Evolutionary conservation across 352 stramenopile species (phyloP).

Genomic region (Pythium insidiosum): DNA sequence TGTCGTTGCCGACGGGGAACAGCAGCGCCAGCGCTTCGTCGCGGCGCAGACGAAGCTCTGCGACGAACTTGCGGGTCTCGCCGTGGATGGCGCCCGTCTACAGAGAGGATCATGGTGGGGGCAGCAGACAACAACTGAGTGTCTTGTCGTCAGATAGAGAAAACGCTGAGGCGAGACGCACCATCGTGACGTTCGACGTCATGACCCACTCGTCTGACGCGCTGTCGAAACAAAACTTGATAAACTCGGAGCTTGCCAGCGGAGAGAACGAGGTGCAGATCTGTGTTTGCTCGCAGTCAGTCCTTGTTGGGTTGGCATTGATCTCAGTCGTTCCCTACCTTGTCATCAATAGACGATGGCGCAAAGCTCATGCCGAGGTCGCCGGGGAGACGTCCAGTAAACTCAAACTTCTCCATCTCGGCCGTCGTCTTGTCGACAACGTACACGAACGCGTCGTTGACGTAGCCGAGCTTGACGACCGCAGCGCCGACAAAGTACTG

Average conservation of each 20-base stretch:
- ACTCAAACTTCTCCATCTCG: constrained; percentile 29
- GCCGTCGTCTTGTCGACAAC: constrained; percentile 28
- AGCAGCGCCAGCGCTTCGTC: constrained; percentile 28
- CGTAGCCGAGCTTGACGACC: constrained; percentile 36
- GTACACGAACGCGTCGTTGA: constrained; percentile 32
- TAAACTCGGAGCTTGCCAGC: not conserved
- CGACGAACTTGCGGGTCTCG: constrained; percentile 5
- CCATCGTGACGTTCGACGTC: constrained; percentile 14
- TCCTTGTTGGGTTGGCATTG: no score
- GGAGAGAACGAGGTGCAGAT: constrained; percentile 19
- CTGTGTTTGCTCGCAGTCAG: no score
- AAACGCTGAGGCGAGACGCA: not conserved
- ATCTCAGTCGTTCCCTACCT: constrained; percentile 1
- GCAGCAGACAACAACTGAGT: not conserved
- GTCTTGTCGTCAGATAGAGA: not conserved
- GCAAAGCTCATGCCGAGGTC: constrained; percentile 23
- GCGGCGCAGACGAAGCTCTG: constrained; percentile 16
- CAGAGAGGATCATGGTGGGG: not conserved
- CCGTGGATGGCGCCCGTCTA: constrained; percentile 9
- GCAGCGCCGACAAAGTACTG: constrained; percentile 30
- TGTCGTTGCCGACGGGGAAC: constrained; percentile 30
- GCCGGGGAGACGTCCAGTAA: constrained; percentile 17
- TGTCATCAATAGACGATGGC: constrained; percentile 26
- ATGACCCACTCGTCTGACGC: constrained; percentile 14
- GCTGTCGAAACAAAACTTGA: constrained; percentile 26